Percentiles rank a stretch among this genome's conserved stretches.
Conservation (phyloP, 331 rosid species). For the Arachis monticola region DNA sequence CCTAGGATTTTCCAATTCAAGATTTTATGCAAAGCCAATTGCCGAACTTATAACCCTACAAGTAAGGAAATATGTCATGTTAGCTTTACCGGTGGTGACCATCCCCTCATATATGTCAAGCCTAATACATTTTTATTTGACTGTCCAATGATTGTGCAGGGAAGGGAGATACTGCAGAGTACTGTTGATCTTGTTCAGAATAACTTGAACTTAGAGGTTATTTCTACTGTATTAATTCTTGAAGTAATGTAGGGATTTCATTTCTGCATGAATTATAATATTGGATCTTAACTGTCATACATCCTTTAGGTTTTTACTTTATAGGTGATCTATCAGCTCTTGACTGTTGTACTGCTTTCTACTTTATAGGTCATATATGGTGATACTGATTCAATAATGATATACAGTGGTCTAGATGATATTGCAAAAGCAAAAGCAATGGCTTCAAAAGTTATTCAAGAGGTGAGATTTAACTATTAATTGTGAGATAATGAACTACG, state of each 20-base stretch:
- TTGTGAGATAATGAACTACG: conserved; percentile 8
- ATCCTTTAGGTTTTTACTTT: too few species aligned
- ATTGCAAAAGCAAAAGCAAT: conserved; percentile 75
- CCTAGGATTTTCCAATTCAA: conserved; percentile 90
- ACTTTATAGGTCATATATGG: conserved; percentile 84
- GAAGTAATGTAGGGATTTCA: conserved; percentile 27
- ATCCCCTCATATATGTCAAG: conserved; percentile 23
- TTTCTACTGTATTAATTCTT: conserved; percentile 40
- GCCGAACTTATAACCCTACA: conserved; percentile 94
- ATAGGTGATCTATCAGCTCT: conserved; percentile 36
- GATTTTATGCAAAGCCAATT: conserved; percentile 96
- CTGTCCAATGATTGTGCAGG: conserved; percentile 63
- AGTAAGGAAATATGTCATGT: conserved; percentile 54
- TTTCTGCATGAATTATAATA: neutral
- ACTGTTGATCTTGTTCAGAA: conserved; percentile 96
- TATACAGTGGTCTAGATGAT: conserved; percentile 94
- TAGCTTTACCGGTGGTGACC: conserved; percentile 19
- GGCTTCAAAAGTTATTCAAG: conserved; percentile 84
- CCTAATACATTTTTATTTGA: conserved; percentile 22
- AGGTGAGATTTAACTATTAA: conserved; percentile 60
- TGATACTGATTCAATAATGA: conserved; percentile 97
- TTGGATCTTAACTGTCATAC: neutral
- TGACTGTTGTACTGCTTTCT: conserved; percentile 36
- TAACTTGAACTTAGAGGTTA: conserved; percentile 92
- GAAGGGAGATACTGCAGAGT: conserved; percentile 93